Percentiles rank a stretch among this genome's conserved stretches.
Evolutionary conservation across 78 protist genomes (phyloP).

Genomic region (Bodo saltans): DNA sequence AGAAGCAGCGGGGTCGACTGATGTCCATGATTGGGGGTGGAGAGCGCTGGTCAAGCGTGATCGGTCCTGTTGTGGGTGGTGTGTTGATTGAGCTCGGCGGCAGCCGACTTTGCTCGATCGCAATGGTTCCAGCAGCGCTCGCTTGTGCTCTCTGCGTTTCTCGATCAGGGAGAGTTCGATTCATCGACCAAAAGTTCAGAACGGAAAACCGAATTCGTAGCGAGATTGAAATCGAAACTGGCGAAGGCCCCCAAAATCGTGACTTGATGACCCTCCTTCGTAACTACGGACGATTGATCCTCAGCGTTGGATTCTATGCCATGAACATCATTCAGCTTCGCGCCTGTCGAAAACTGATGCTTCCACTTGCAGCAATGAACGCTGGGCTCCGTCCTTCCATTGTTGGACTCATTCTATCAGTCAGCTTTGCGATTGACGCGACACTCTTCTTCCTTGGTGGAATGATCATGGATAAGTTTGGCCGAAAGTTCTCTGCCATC

Average conservation of each 20-base stretch:
- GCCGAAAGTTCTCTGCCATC: not conserved
- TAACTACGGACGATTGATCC: too few relatives aligned
- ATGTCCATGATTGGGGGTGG: not conserved
- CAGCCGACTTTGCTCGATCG: too few relatives aligned
- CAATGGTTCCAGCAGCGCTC: too few relatives aligned
- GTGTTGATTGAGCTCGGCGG: not conserved
- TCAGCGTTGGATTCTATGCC: too few relatives aligned
- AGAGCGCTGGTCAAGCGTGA: not conserved
- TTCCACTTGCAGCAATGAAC: not conserved
- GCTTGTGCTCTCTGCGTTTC: too few relatives aligned
- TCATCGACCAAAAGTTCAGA: too few relatives aligned
- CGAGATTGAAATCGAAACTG: too few relatives aligned
- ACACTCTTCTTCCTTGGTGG: not conserved
- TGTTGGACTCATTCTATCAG: not conserved
- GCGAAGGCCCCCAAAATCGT: too few relatives aligned
- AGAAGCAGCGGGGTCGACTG: not conserved
- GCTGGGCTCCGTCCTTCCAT: not conserved
- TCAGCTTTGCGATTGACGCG: not conserved
- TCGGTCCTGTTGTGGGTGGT: not conserved
- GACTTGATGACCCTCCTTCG: too few relatives aligned
- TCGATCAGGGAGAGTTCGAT: too few relatives aligned
- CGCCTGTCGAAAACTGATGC: not conserved
- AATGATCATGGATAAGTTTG: not conserved
- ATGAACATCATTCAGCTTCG: too few relatives aligned
- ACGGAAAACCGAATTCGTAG: too few relatives aligned